Base-by-base conservation (phyloP, 768 basidiomycete species). In the Naganishia vishniacii region DNA sequence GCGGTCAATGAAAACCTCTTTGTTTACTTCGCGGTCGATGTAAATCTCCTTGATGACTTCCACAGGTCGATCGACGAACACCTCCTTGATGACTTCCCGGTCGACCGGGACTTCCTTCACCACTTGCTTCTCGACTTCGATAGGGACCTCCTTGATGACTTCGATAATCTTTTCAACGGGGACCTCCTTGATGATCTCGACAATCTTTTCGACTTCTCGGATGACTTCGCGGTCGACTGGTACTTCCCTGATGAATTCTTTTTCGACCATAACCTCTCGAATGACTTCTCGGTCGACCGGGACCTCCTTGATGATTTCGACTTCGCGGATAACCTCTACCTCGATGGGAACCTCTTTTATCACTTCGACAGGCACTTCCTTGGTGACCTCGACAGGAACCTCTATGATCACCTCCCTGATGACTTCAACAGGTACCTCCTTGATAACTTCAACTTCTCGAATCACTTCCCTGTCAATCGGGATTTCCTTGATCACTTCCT, bases 401-500 rank as follows among this genome's bases (percentile, higher is more conserved):
- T 74, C 72, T 6, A 77, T 68, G 48, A 66, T 68, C 48, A 72
- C 70, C 12, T 70, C 71, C 41, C 29, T 53, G 64, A 47, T 47
- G 44, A 69, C 59, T 26, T 61, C 62, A 46, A 70, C 70, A 23
- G 20, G n/a, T n/a, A 69, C 67, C 34, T 65, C 60, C 49, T 64
- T 56, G 42, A 68, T 65, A 9, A 65, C 65, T 25, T 65, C 64
- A n/a, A 60, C 34, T 0, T 58, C 47, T 25, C 67, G 47, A 63
- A 73, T 71, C 32, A 75, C 70, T 32, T 64, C 67, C 48, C 72
- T 72, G 8, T 74, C 72, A 8, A 77, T 68, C 46, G 74, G 71
- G 26, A 78, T 44, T 44, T 68, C 64, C 32, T 62, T 66, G 32
- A 66, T 42, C 7, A 72, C 72, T 61, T 75, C 73, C 34, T 69